phyloP scores from a whole-genome alignment of 2,329 filamentous ascomycete genomes.

The Diaporthe sp. region DNA sequence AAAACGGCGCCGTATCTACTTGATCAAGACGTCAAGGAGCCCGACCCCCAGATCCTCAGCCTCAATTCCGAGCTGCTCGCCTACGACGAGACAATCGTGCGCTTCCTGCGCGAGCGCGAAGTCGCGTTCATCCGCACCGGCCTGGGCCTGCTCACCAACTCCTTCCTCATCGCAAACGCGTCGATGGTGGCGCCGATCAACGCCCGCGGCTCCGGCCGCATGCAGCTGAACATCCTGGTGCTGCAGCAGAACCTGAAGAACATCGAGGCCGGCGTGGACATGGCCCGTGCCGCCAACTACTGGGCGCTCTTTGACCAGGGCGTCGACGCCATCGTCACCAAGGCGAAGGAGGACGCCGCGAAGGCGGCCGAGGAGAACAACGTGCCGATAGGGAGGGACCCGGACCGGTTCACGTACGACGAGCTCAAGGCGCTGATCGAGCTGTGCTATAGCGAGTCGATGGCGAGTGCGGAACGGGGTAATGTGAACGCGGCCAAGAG shows the following conservation, averaged over 20 bases:
- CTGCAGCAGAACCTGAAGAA: slow-evolving; percentile 98
- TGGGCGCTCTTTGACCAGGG: slow-evolving; percentile 78
- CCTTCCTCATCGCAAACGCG: slow-evolving; percentile 80
- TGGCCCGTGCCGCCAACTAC: slow-evolving; percentile 75
- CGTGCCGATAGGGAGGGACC: slow-evolving; percentile 46
- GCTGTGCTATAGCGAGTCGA: slow-evolving; percentile 76
- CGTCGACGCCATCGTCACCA: slow-evolving; percentile 73
- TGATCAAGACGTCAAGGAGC: slow-evolving; percentile 81
- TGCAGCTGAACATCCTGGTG: slow-evolving; percentile 94
- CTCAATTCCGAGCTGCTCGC: slow-evolving; percentile 88
- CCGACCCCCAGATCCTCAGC: slow-evolving; percentile 83
- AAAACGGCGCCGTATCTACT: slow-evolving; percentile 73
- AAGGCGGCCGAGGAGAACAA: slow-evolving; percentile 53
- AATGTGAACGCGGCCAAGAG: slow-evolving; percentile 76
- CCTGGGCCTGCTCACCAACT: slow-evolving; percentile 83
- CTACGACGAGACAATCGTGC: slow-evolving; percentile 86
- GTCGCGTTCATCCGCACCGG: slow-evolving; percentile 82
- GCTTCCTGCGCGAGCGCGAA: slow-evolving; percentile 79
- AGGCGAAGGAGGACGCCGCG: slow-evolving; percentile 65
- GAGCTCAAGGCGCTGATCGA: slow-evolving; percentile 76
- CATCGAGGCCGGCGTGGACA: slow-evolving; percentile 78
- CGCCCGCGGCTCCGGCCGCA: slow-evolving; percentile 82
- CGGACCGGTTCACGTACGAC: slow-evolving; percentile 71
- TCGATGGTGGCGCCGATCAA: slow-evolving; percentile 86
- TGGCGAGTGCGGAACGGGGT: slow-evolving; percentile 76